phyloP scores from a whole-genome alignment of 2,329 filamentous ascomycete species.

The Botrytis deweyae region DNA sequence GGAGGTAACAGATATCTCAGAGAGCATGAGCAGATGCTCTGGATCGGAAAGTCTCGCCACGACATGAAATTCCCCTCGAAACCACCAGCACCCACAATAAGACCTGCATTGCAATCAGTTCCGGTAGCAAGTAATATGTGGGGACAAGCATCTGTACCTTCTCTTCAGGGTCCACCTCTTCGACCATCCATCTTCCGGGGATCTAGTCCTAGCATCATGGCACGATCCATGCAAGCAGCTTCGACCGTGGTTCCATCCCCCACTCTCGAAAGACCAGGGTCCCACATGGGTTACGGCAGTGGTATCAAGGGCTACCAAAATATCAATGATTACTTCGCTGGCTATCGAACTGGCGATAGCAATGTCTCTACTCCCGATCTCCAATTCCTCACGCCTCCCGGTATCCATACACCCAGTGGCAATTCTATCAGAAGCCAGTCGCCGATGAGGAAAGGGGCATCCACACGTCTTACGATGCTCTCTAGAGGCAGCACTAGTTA shows the following conservation, averaged over 20 bases:
- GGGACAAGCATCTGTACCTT: conserved; percentile 19
- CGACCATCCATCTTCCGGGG: conserved; percentile 15
- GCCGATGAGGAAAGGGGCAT: neutral
- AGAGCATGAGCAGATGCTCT: conserved; percentile 62
- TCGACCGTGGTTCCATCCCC: conserved; percentile 17
- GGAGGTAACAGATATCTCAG: conserved; percentile 59
- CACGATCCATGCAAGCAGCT: conserved; percentile 17
- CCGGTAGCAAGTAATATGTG: conserved; percentile 20
- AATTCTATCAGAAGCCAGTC: conserved; percentile 1
- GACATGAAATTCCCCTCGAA: conserved; percentile 7
- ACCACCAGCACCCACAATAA: neutral
- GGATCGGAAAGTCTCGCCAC: conserved; percentile 42
- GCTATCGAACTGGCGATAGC: conserved; percentile 14
- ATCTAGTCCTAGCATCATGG: conserved; percentile 11
- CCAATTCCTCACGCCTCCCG: conserved; percentile 18
- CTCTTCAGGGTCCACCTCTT: conserved; percentile 13
- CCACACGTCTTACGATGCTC: conserved; percentile 2
- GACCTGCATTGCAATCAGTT: conserved; percentile 13
- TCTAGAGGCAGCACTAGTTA: conserved; percentile 18
- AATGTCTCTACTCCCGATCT: conserved; percentile 17
- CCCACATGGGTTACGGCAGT: neutral
- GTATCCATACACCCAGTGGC: neutral
- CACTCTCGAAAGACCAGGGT: neutral
- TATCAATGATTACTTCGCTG: conserved; percentile 10
- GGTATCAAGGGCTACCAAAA: conserved; percentile 1